Conservation (phyloP, 2,329 filamentous ascomycete species). For the Pseudofabraea citricarpa region DNA sequence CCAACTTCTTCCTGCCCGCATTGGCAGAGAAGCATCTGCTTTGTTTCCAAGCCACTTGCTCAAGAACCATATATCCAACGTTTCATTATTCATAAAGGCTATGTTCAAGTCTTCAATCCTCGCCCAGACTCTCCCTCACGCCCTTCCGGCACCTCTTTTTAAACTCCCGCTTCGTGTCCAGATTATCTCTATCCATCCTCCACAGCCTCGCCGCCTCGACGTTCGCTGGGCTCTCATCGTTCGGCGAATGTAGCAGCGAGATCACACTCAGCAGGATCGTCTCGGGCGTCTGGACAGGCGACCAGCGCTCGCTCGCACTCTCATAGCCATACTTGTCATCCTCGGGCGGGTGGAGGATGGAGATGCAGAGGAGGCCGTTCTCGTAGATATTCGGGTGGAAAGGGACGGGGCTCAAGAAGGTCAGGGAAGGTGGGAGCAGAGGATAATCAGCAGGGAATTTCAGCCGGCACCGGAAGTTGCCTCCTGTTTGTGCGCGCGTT, state of each 20-base stretch:
- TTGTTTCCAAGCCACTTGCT: no score
- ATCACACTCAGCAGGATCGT: constrained; percentile 91
- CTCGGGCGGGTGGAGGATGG: constrained; percentile 90
- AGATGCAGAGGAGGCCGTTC: constrained; percentile 88
- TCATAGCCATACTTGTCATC: constrained; percentile 96
- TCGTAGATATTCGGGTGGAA: constrained; percentile 96
- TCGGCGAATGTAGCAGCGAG: constrained; percentile 85
- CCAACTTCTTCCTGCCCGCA: no score
- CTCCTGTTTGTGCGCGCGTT: constrained; percentile 50
- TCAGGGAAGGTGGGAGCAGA: constrained; percentile 80
- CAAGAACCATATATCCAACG: no score
- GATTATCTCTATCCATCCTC: constrained; percentile 66
- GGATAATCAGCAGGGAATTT: constrained; percentile 84
- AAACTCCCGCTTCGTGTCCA: constrained; percentile 42
- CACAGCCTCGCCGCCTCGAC: constrained; percentile 87
- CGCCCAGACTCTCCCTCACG: constrained; percentile 76
- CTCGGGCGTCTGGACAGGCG: constrained; percentile 89
- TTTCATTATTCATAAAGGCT: no score
- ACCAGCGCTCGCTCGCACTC: constrained; percentile 84
- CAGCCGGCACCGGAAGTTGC: constrained; percentile 83
- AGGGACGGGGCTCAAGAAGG: constrained; percentile 74
- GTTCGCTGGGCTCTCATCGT: constrained; percentile 93
- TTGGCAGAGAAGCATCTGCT: no score
- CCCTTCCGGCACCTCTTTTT: constrained; percentile 73
- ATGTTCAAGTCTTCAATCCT: no score